A percentile compares a stretch with the other conserved stretches of the same genome.
These are phyloP conservation scores for Oemleria cerasiformis DNA, from an alignment of 306 rosid genomes.

Conservation along the genomic window DNA sequence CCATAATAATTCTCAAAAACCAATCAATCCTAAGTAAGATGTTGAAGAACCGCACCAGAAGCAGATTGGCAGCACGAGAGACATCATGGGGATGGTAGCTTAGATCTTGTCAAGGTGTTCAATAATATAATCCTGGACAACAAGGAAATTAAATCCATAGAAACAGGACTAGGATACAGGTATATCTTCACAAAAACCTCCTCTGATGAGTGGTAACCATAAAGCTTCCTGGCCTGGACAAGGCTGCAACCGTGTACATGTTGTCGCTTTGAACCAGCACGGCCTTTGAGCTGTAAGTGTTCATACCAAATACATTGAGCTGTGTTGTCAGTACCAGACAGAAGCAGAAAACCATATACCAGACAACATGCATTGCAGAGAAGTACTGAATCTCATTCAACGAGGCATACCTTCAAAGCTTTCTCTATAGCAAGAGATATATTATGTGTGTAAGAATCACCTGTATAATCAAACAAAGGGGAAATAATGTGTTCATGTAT, in stretches of 20 bases:
- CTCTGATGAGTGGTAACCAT: slow-evolving; percentile 83
- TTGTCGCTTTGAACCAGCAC: slow-evolving; percentile 61
- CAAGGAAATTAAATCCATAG: slow-evolving; percentile 18
- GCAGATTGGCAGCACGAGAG: slow-evolving; percentile 84
- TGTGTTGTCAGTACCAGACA: neutral
- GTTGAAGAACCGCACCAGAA: slow-evolving; percentile 55
- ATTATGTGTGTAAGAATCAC: slow-evolving; percentile 51
- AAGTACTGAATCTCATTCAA: slow-evolving; percentile 20
- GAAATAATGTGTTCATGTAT: neutral
- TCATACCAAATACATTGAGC: slow-evolving; percentile 7
- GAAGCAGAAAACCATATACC: slow-evolving; percentile 8
- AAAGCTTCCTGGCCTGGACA: slow-evolving; percentile 78
- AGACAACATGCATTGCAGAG: slow-evolving; percentile 6
- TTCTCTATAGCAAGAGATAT: slow-evolving; percentile 72
- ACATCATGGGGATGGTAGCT: slow-evolving; percentile 92
- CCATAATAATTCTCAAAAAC: slow-evolving; percentile 7
- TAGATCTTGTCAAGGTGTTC: slow-evolving; percentile 59
- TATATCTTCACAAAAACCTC: slow-evolving; percentile 86
- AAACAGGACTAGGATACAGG: slow-evolving; percentile 59
- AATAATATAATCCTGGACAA: slow-evolving; percentile 7
- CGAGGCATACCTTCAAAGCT: slow-evolving; percentile 72
- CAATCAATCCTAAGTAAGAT: slow-evolving; percentile 4
- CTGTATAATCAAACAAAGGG: slow-evolving; percentile 32
- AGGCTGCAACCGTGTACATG: slow-evolving; percentile 85
- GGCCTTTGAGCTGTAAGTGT: slow-evolving; percentile 61